Conservation (phyloP, 805 yeast species). For the Myxozyma geophila region DNA sequence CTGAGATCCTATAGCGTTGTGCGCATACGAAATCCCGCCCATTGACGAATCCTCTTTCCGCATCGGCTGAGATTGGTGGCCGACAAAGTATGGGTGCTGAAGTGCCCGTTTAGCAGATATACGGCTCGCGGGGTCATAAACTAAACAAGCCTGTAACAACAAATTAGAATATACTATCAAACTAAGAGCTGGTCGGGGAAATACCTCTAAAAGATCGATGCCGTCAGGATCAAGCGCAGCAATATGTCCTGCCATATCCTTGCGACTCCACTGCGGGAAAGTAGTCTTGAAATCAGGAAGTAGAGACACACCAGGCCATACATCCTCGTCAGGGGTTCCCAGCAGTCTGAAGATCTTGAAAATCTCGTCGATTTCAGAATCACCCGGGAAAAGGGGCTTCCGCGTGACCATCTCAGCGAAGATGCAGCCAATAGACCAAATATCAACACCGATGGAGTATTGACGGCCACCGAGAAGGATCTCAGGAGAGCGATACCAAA, state of each 20-base stretch:
- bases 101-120: constrained; percentile 94
- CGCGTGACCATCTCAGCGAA: constrained; percentile 98
- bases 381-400: constrained; percentile 94
- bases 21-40: constrained; percentile 10
- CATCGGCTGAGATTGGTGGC: constrained; percentile 18
- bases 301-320: constrained; percentile 92
- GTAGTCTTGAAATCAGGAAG: constrained; percentile 93
- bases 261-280: constrained; percentile 87
- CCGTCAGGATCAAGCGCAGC: constrained; percentile 85
- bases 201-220: constrained; percentile 68
- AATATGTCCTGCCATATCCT: constrained; percentile 67
- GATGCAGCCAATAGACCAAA: constrained; percentile 98
- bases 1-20: constrained; percentile 10
- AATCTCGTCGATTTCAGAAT: constrained; percentile 95
- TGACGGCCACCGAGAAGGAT: constrained; percentile 94
- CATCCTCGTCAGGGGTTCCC: constrained; percentile 92
- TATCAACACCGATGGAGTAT: constrained; percentile 96
- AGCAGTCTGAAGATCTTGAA: constrained; percentile 87
- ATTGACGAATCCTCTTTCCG: constrained; percentile 10
- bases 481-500: constrained; percentile 98
- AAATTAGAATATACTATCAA: not conserved
- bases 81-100: constrained; percentile 77
- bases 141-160: constrained; percentile 57
- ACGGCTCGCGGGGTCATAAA: constrained; percentile 91
- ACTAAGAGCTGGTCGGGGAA: not conserved